These are phyloP conservation scores for Sporobolomyces pararoseus DNA, from an alignment of 768 basidiomycete species.

Conservation along the genomic window DNA sequence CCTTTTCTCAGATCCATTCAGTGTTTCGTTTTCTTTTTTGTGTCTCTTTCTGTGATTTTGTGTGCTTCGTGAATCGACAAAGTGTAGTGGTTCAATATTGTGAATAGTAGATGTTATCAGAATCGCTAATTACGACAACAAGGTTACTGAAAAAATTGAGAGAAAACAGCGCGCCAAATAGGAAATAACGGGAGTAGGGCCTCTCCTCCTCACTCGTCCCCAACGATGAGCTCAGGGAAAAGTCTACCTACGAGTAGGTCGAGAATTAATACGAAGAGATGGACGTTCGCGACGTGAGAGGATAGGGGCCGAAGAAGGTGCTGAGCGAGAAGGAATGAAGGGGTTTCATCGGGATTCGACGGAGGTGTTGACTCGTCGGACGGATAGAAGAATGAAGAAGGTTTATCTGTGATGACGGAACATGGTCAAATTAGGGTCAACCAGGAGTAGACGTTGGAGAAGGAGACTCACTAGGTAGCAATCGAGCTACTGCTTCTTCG, in stretches of 20 bases:
- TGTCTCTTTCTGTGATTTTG: too few relatives aligned
- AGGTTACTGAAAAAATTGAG: not conserved
- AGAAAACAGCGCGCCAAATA: not conserved
- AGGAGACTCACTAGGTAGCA: slow-evolving; percentile 52
- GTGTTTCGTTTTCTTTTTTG: too few relatives aligned
- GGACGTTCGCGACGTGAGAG: slow-evolving; percentile 66
- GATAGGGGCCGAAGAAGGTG: slow-evolving; percentile 46
- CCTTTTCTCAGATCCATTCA: too few relatives aligned
- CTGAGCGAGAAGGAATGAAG: slow-evolving; percentile 17
- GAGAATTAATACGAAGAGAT: slow-evolving; percentile 67
- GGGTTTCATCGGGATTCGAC: not conserved
- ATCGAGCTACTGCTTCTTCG: slow-evolving; percentile 51
- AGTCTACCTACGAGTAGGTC: slow-evolving; percentile 67
- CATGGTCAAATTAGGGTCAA: not conserved
- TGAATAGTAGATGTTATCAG: not conserved
- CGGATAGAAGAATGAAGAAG: not conserved
- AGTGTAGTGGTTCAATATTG: not conserved
- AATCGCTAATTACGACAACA: not conserved
- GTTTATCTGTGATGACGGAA: not conserved
- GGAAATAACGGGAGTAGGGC: not conserved
- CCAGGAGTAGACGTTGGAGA: not conserved
- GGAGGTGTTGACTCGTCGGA: not conserved
- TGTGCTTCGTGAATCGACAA: too few relatives aligned
- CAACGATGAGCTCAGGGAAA: slow-evolving; percentile 70
- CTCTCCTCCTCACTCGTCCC: not conserved